These are phyloP conservation scores for Pezicula carpinea DNA, from an alignment of 2,329 filamentous ascomycete species.

Conservation along the genomic window DNA sequence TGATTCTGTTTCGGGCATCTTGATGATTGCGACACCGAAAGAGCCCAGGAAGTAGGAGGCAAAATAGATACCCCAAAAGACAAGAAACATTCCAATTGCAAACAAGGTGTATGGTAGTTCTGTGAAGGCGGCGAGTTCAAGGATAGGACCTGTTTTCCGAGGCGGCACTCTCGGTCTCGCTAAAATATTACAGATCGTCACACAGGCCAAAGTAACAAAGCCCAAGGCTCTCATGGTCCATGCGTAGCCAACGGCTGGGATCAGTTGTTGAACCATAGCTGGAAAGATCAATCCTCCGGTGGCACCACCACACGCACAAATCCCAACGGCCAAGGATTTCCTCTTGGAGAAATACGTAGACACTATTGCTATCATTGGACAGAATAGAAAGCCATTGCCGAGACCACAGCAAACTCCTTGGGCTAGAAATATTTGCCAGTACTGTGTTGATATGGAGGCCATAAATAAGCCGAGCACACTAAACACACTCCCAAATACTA, in stretches of 20 bases:
- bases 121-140: constrained; percentile 37
- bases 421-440: constrained; percentile 36
- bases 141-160: constrained; percentile 32
- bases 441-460: constrained; percentile 30
- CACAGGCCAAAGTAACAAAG: constrained; percentile 34
- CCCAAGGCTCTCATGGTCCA: constrained; percentile 39
- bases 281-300: constrained; percentile 38
- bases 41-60: constrained; percentile 23
- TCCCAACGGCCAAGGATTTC: constrained; percentile 29
- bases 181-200: constrained; percentile 29
- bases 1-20: constrained; percentile 33
- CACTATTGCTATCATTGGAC: constrained; percentile 31
- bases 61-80: constrained; percentile 36
- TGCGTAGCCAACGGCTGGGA: constrained; percentile 34
- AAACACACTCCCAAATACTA: constrained; percentile 5
- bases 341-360: constrained; percentile 34
- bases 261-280: constrained; percentile 33
- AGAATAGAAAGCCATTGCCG: constrained; percentile 34
- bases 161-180: constrained; percentile 33
- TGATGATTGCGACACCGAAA: constrained; percentile 33
- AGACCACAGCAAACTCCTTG: constrained; percentile 36
- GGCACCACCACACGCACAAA: constrained; percentile 29
- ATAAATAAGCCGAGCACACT: constrained; percentile 31
- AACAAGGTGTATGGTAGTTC: constrained; percentile 39
- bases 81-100: constrained; percentile 30